Percentiles rank a stretch among this genome's conserved stretches.
Evolutionary conservation across 2,329 filamentous ascomycete genomes (phyloP).

Genomic region (Nothophoma quercina): DNA sequence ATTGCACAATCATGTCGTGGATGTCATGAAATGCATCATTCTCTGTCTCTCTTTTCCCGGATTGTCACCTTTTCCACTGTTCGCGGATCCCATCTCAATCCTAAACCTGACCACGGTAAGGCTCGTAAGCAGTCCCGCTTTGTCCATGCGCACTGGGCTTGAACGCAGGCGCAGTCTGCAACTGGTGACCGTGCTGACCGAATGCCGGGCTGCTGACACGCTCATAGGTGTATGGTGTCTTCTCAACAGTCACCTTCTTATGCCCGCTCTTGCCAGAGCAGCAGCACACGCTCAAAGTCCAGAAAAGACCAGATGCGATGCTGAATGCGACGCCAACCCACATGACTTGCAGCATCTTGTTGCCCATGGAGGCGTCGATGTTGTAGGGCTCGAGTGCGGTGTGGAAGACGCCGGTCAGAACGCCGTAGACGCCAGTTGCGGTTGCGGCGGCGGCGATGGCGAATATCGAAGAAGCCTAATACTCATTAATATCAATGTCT

Average conservation of each 20-base stretch:
- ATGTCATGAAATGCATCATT: constrained; percentile 12
- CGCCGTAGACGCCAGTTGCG: constrained; percentile 75
- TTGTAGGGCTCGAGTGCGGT: constrained; percentile 73
- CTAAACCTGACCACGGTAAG: constrained; percentile 34
- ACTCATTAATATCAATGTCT: constrained; percentile 42
- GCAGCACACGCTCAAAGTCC: constrained; percentile 91
- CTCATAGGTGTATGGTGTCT: constrained; percentile 69
- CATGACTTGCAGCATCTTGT: constrained; percentile 71
- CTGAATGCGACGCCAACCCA: constrained; percentile 85
- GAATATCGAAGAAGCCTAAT: constrained; percentile 62
- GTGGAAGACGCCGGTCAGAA: constrained; percentile 74
- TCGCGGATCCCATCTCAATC: neutral
- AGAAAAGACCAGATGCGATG: constrained; percentile 81
- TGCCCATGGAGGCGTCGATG: constrained; percentile 72
- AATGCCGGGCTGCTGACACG: constrained; percentile 56
- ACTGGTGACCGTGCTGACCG: constrained; percentile 42
- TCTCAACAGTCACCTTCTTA: constrained; percentile 61
- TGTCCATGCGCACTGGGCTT: constrained; percentile 27
- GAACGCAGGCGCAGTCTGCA: constrained; percentile 23
- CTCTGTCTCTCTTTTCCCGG: neutral
- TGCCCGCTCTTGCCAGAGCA: constrained; percentile 71
- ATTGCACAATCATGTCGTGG: constrained; percentile 12
- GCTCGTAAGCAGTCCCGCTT: constrained; percentile 52
- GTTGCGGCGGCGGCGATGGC: constrained; percentile 72
- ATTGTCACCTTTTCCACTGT: neutral